These are phyloP conservation scores for Fusarium devonianum DNA, from an alignment of 2,329 filamentous ascomycete genomes.

Conservation along the genomic window DNA sequence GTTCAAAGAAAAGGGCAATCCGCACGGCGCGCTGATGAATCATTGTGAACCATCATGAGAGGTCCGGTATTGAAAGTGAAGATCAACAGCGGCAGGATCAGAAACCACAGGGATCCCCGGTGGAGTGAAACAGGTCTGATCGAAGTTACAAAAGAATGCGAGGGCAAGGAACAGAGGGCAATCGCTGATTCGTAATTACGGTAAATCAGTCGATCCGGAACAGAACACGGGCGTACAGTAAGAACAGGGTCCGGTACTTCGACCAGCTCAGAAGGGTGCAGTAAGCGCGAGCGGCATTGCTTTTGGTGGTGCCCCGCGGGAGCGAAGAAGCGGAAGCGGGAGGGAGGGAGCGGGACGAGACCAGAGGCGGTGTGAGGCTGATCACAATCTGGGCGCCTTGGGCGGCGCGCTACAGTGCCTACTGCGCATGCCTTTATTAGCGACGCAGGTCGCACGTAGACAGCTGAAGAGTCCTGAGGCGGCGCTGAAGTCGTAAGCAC, in stretches of 20 bases:
- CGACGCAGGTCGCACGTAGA: constrained; percentile 2
- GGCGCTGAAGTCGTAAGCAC: constrained; percentile 25
- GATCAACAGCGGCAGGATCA: constrained; percentile 19
- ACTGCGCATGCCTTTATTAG: constrained; percentile 14
- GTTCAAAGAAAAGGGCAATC: constrained; percentile 14
- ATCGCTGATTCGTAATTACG: constrained; percentile 1
- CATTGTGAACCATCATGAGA: constrained; percentile 13
- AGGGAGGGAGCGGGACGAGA: constrained; percentile 40
- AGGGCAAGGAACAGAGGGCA: not conserved
- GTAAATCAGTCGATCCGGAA: constrained; percentile 24
- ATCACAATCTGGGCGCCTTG: constrained; percentile 21
- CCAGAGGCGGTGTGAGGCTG: constrained; percentile 42
- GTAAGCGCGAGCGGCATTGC: constrained; percentile 30
- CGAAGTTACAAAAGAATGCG: not conserved
- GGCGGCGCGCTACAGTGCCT: no score
- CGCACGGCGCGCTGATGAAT: constrained; percentile 3
- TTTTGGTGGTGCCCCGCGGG: constrained; percentile 34
- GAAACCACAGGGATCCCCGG: constrained; percentile 19
- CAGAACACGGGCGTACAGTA: no score
- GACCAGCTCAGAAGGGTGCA: no score
- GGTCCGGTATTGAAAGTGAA: not conserved
- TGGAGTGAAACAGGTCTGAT: constrained; percentile 13
- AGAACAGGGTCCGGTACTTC: no score
- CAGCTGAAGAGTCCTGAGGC: constrained; percentile 27
- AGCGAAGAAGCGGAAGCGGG: constrained; percentile 37